Percentiles rank a stretch among this genome's conserved stretches.
phyloP scores from a whole-genome alignment of 495 filamentous ascomycete genomes.

The Penicillium canescens region DNA sequence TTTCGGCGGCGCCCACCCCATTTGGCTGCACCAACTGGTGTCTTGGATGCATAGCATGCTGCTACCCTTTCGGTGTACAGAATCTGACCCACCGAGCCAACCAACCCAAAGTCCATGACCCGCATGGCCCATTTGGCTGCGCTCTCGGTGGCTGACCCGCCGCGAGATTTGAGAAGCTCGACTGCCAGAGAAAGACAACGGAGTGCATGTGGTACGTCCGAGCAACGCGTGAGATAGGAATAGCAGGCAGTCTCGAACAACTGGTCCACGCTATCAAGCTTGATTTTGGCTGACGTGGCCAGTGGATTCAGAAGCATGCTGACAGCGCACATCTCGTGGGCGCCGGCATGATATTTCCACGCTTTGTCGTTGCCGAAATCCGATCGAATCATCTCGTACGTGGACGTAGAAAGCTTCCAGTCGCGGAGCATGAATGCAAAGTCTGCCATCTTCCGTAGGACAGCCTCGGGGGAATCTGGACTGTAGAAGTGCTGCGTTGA shows the following conservation, averaged over 20 bases:
- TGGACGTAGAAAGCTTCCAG: slow-evolving; percentile 87
- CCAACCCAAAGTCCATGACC: slow-evolving; percentile 73
- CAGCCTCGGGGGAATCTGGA: slow-evolving; percentile 81
- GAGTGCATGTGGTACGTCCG: slow-evolving; percentile 69
- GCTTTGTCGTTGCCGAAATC: slow-evolving; percentile 96
- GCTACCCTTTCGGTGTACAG: slow-evolving; percentile 82
- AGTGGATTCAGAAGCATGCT: slow-evolving; percentile 74
- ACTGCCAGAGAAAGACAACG: slow-evolving; percentile 74
- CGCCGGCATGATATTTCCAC: slow-evolving; percentile 90
- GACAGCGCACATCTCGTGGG: slow-evolving; percentile 89
- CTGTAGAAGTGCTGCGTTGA: slow-evolving; percentile 71
- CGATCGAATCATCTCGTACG: slow-evolving; percentile 82
- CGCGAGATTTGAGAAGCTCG: slow-evolving; percentile 78
- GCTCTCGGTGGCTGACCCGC: slow-evolving; percentile 78
- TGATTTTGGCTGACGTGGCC: slow-evolving; percentile 66
- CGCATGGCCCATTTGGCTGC: slow-evolving; percentile 82
- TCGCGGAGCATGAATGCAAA: slow-evolving; percentile 96
- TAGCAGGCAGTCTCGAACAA: slow-evolving; percentile 87
- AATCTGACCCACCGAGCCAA: slow-evolving; percentile 72
- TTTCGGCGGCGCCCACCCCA: slow-evolving; percentile 76
- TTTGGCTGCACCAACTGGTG: slow-evolving; percentile 58
- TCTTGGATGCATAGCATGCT: slow-evolving; percentile 76
- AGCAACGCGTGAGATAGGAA: slow-evolving; percentile 85
- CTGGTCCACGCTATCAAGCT: slow-evolving; percentile 77
- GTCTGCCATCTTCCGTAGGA: slow-evolving; percentile 91